Conservation (phyloP, 2,329 filamentous ascomycete genomes). For the Apiospora malaysiana region DNA sequence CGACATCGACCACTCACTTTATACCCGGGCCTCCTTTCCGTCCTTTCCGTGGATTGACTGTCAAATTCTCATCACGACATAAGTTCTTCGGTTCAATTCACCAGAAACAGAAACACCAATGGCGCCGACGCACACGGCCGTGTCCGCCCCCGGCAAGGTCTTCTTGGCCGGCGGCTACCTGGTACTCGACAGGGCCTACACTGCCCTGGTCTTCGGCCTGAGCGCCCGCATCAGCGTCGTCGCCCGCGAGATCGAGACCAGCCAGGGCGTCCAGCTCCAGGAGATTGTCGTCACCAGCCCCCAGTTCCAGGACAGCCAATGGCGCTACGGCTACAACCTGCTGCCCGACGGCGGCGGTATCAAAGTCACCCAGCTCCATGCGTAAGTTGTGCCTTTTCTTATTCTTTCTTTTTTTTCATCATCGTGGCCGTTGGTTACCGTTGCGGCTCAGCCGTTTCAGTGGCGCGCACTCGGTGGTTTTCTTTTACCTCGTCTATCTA, state of each 20-base stretch:
- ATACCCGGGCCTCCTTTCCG: background rate
- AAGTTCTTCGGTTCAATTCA: background rate
- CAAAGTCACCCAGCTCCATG: constrained; percentile 77
- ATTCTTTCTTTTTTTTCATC: background rate
- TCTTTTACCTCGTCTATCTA: background rate
- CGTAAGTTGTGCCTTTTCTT: constrained; percentile 61
- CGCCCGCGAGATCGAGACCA: constrained; percentile 62
- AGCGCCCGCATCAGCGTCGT: constrained; percentile 71
- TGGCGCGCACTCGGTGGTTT: background rate
- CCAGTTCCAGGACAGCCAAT: constrained; percentile 85
- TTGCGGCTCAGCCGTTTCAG: background rate
- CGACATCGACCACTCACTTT: background rate
- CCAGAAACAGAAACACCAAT: constrained; percentile 1
- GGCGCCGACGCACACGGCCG: constrained; percentile 50
- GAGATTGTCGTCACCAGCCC: constrained; percentile 89
- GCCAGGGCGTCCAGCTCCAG: constrained; percentile 65
- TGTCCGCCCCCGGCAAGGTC: constrained; percentile 96
- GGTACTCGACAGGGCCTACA: constrained; percentile 87
- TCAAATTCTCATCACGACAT: background rate
- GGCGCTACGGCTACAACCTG: constrained; percentile 83
- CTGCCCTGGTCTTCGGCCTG: constrained; percentile 73
- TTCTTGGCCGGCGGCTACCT: constrained; percentile 94
- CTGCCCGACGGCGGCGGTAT: constrained; percentile 78
- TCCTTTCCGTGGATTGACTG: too few species aligned
- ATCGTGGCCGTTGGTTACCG: background rate